Conservation (phyloP, 768 basidiomycete genomes). For the Suillus variegatus region DNA sequence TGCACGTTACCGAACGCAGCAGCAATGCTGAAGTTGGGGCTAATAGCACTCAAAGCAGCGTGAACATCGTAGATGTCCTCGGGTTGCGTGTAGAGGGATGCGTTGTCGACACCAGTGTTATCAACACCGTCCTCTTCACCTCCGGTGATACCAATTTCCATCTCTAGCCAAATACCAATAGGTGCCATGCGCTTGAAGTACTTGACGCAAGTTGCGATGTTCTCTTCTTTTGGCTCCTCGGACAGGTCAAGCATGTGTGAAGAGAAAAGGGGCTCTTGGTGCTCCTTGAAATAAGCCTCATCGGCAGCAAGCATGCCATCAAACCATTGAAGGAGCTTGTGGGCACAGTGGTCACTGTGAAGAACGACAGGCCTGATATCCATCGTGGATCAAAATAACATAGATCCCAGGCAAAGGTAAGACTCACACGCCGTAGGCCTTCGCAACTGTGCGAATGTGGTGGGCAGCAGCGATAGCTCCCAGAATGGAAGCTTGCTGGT, state of each 20-base stretch:
- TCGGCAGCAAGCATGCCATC: slow-evolving; percentile 99
- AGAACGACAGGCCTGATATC: slow-evolving; percentile 83
- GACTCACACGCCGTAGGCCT: slow-evolving; percentile 89
- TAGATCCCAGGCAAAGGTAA: not conserved
- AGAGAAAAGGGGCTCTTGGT: slow-evolving; percentile 87
- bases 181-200: slow-evolving; percentile 97
- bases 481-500: slow-evolving; percentile 92
- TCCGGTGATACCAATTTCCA: slow-evolving; percentile 99
- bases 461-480: slow-evolving; percentile 92
- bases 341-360: slow-evolving; percentile 98
- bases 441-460: slow-evolving; percentile 86
- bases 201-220: slow-evolving; percentile 89
- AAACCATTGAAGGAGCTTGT: slow-evolving; percentile 98
- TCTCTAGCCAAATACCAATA: slow-evolving; percentile 95
- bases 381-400: slow-evolving; percentile 9
- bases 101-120: slow-evolving; percentile 94
- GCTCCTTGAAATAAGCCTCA: slow-evolving; percentile 87
- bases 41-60: slow-evolving; percentile 76
- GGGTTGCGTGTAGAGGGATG: slow-evolving; percentile 94
- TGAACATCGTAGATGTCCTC: slow-evolving; percentile 94
- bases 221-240: slow-evolving; percentile 88
- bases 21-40: slow-evolving; percentile 95
- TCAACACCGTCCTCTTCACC: slow-evolving; percentile 99
- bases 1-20: slow-evolving; percentile 99
- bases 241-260: slow-evolving; percentile 99